Conservation (phyloP, 352 stramenopile genomes). For the Phytophthora hibernalis region DNA sequence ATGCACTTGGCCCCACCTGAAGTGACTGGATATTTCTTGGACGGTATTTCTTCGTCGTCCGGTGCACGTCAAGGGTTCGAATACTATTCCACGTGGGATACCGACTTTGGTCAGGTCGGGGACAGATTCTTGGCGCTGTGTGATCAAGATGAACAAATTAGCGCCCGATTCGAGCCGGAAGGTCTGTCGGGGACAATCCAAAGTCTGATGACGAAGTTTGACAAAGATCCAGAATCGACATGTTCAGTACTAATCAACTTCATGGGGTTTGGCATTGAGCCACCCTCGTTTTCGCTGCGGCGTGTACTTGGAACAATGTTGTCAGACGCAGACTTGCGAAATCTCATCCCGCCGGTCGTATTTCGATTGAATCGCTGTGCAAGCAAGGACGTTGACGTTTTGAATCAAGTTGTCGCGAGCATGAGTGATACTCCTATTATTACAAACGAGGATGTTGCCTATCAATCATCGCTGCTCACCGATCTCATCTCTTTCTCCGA, state of each 20-base stretch:
- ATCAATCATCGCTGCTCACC: constrained; percentile 38
- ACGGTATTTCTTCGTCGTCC: constrained; percentile 29
- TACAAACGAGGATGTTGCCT: constrained; percentile 10
- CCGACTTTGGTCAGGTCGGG: constrained; percentile 22
- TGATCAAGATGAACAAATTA: constrained; percentile 17
- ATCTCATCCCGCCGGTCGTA: too few species aligned
- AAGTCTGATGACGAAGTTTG: constrained; percentile 13
- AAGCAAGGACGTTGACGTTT: background rate
- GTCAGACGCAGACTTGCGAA: background rate
- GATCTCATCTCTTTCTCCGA: constrained; percentile 47
- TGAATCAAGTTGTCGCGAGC: background rate
- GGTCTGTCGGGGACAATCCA: constrained; percentile 16
- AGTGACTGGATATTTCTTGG: constrained; percentile 44
- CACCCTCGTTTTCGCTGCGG: background rate
- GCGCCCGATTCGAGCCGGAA: constrained; percentile 9
- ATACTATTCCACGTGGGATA: constrained; percentile 43
- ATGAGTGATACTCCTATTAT: too few species aligned
- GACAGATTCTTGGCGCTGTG: constrained; percentile 33
- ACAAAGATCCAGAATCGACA: constrained; percentile 18
- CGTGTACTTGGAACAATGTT: background rate
- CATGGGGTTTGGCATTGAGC: background rate
- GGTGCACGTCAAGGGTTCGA: constrained; percentile 5
- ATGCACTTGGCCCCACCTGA: constrained; percentile 38
- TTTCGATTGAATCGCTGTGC: background rate
- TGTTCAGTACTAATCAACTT: constrained; percentile 16